Evolutionary conservation across 164 flowering plant genomes (phyloP), one percentile per base, ranked within the genome.

Genomic region (Annona cherimola): DNA sequence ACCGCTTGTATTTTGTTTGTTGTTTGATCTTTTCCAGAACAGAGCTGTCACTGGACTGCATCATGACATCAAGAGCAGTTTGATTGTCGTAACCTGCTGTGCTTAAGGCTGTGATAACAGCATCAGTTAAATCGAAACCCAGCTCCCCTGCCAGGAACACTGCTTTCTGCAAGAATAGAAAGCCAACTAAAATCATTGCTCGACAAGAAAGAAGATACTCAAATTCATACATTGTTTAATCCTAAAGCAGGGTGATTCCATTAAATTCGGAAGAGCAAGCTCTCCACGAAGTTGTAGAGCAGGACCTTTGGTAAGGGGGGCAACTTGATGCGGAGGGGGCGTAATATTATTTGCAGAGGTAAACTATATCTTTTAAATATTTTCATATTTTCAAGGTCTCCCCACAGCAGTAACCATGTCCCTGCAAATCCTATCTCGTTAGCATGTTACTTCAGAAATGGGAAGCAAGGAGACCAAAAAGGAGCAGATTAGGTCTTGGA

Each of bases 31-130:
- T 74, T 55, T 55, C 73, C 69, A 96, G 81, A 71, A 90, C 95
- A 40, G 97, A 76, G 69, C 97, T 90, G 71, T 84, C 73, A 3
- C 81, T 79, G 63, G 99, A 93, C 76, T 85, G 87, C 69, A 96
- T 91, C 80, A 89, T 82, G 6, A 93, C 86, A 70, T 81, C 83
- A 64, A 69, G 80, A 46, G 77, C 39, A 20, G 83, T 84, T 70
- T 77, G 84, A 57, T 81, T 84, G 45, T 74, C 73, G 72, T 81
- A 87, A 69, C 92, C 91, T 26, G 93, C 79, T 68, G 81, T 76
- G 40, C 63, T 76, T 75, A 96, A 81, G 63, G 88, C 83, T 73
- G 76, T 72, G 42, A 86, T 68, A 61, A 96, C 96, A 54, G 87
- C 84, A 75, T 79, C 86, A 73, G 73, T 82, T 43, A 91, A 76